A percentile compares a stretch with the other conserved stretches of the same genome.
These are phyloP conservation scores for Neurospora tetraspora DNA, from an alignment of 495 filamentous ascomycete genomes.

Conservation along the genomic window DNA sequence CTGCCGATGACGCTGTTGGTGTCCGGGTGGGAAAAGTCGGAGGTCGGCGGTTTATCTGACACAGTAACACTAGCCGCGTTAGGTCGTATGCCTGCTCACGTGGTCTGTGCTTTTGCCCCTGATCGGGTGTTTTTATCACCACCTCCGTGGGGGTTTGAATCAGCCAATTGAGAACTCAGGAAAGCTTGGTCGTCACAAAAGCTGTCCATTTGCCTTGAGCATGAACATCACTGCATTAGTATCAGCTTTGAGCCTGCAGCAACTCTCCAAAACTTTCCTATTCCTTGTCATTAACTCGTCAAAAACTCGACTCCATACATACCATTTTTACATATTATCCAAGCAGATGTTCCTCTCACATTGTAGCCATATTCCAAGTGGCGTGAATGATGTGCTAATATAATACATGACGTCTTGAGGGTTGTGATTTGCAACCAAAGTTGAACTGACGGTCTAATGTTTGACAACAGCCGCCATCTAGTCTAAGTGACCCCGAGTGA, in stretches of 20 bases:
- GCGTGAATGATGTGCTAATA: not conserved
- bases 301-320: not conserved
- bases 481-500: not conserved
- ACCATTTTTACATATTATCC: not conserved
- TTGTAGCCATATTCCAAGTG: not conserved
- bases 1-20: conserved; percentile 8
- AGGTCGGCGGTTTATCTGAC: not conserved
- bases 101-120: not conserved
- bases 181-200: not conserved
- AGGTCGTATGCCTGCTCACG: not conserved
- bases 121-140: not conserved
- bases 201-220: not conserved
- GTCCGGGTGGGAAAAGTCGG: conserved; percentile 3
- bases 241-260: not conserved
- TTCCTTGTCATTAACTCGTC: not conserved
- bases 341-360: not conserved
- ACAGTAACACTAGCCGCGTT: too few species aligned
- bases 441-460: not conserved
- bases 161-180: not conserved
- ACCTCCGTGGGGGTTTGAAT: not conserved
- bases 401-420: not conserved
- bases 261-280: not conserved
- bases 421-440: not conserved
- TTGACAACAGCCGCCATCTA: not conserved
- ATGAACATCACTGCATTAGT: not conserved